Conservation (phyloP, 768 basidiomycete species). For the Leucocoprinus leucothites region DNA sequence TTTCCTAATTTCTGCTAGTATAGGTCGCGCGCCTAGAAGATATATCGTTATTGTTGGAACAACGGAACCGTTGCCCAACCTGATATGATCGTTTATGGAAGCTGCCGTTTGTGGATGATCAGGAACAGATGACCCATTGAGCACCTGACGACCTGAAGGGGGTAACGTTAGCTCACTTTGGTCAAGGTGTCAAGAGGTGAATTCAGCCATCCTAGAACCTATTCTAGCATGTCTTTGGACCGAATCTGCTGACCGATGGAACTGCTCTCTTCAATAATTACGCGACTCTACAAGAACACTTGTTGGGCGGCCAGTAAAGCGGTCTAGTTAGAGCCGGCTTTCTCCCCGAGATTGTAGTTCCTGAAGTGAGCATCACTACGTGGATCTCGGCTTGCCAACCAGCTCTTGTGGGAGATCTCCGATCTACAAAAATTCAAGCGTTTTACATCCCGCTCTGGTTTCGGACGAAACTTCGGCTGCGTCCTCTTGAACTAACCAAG, state of each 20-base stretch:
- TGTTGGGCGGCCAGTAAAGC: neutral
- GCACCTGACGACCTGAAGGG: conserved; percentile 10
- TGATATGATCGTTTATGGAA: neutral
- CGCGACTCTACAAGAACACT: neutral
- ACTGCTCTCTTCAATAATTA: neutral
- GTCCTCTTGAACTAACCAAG: conserved; percentile 13
- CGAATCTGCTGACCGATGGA: neutral
- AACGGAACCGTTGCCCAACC: neutral
- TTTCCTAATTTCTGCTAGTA: neutral
- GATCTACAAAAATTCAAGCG: conserved; percentile 10
- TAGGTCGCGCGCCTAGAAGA: neutral
- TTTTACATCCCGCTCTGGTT: conserved; percentile 6
- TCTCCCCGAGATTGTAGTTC: conserved; percentile 4
- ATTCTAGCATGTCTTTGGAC: neutral
- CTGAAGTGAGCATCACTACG: conserved; percentile 8
- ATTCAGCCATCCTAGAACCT: neutral
- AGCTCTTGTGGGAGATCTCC: conserved; percentile 9
- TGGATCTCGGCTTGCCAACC: conserved; percentile 9
- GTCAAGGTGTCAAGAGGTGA: neutral
- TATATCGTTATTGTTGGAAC: neutral
- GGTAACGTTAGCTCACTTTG: conserved; percentile 3
- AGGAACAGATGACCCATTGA: conserved; percentile 7
- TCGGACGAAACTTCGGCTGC: conserved; percentile 13
- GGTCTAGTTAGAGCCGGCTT: neutral
- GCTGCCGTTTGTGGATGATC: neutral